Evolutionary conservation across 164 flowering plant genomes (phyloP).

Genomic region (Chimonanthus salicifolius): DNA sequence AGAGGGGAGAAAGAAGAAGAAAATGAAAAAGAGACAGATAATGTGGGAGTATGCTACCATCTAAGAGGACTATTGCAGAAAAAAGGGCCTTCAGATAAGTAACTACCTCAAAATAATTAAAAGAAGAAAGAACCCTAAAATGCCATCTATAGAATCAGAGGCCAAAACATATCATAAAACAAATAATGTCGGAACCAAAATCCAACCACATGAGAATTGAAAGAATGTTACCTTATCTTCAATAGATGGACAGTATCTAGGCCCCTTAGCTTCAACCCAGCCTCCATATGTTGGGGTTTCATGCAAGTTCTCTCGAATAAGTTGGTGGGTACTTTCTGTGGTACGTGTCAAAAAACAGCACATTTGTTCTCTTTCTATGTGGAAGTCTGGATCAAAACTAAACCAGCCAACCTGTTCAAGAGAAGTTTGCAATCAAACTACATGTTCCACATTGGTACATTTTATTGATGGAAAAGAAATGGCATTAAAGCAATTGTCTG

Average conservation of each 20-base stretch:
- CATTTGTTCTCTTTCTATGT: slow-evolving; percentile 91
- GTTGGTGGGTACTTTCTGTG: slow-evolving; percentile 68
- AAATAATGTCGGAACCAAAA: not conserved
- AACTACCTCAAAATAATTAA: not conserved
- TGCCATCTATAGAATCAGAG: not conserved
- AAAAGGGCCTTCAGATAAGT: not conserved
- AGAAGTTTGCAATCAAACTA: slow-evolving; percentile 7
- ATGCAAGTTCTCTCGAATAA: slow-evolving; percentile 88
- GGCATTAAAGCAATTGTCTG: not conserved
- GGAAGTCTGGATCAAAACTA: slow-evolving; percentile 89
- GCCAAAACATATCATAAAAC: not conserved
- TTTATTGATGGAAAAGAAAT: not conserved
- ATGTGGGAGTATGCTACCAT: no score
- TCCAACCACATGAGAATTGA: not conserved
- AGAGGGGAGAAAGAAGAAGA: not conserved
- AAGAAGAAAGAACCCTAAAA: not conserved
- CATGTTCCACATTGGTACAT: not conserved
- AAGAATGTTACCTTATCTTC: slow-evolving; percentile 76
- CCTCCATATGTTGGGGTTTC: slow-evolving; percentile 99
- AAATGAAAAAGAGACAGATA: not conserved
- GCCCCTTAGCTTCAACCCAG: slow-evolving; percentile 98
- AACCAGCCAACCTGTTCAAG: slow-evolving; percentile 78
- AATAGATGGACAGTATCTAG: slow-evolving; percentile 97
- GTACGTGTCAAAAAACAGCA: slow-evolving; percentile 95
- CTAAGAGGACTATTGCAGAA: no score